Evolutionary conservation across 805 yeast genomes (phyloP).

Genomic region (Saturnispora besseyi): DNA sequence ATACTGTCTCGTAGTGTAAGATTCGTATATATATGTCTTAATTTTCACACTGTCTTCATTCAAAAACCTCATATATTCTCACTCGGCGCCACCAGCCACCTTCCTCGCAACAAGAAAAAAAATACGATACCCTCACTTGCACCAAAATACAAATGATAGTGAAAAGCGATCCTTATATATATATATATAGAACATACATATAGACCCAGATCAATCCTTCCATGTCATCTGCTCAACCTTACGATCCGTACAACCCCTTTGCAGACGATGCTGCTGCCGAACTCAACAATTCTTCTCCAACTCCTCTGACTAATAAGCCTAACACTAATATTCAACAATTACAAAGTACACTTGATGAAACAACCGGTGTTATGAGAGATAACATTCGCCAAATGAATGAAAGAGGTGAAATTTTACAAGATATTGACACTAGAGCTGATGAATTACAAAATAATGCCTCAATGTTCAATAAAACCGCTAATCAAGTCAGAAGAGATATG

Average conservation of each 20-base stretch:
- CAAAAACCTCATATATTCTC: too few relatives aligned
- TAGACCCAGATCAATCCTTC: not conserved
- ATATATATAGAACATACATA: not conserved
- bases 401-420: conserved; percentile 87
- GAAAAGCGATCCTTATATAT: not conserved
- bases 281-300: conserved; percentile 7
- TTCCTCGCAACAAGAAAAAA: too few relatives aligned
- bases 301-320: conserved; percentile 12
- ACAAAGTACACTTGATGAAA: conserved; percentile 42
- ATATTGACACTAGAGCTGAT: conserved; percentile 88
- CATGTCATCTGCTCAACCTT: conserved; percentile 28
- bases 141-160: too few relatives aligned
- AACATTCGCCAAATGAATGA: conserved; percentile 94
- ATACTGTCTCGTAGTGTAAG: conserved; percentile 44
- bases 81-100: too few relatives aligned
- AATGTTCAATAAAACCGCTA: conserved; percentile 93
- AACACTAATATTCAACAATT: conserved; percentile 20
- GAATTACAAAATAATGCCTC: conserved; percentile 87
- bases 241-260: conserved; percentile 30
- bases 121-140: too few relatives aligned
- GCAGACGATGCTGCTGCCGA: conserved; percentile 25
- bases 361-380: conserved; percentile 96
- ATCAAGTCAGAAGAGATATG: conserved; percentile 95
- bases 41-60: not conserved
- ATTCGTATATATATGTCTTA: not conserved